These are phyloP conservation scores for Plasmodium fragile DNA, from an alignment of 169 alveolate genomes.

Conservation along the genomic window DNA sequence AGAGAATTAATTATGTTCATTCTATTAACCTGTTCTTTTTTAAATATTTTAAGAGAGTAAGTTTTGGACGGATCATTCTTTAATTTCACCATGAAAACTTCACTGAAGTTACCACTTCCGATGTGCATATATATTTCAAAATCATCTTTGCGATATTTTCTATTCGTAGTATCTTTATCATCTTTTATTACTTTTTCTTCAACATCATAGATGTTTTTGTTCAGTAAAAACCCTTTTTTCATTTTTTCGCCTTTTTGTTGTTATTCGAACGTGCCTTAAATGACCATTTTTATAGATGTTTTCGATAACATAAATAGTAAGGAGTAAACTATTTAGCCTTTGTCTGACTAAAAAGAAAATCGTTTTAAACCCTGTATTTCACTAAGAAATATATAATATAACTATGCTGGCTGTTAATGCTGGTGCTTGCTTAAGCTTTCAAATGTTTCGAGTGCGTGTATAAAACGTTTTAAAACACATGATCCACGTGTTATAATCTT, in stretches of 20 bases:
- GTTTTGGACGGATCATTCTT: constrained; percentile 80
- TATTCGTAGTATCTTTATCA: constrained; percentile 22
- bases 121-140: constrained; percentile 85
- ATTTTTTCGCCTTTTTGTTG: constrained; percentile 41
- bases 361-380: not conserved
- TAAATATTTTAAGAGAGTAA: constrained; percentile 87
- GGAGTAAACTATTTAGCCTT: not conserved
- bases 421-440: not conserved
- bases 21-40: constrained; percentile 82
- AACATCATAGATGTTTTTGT: constrained; percentile 54
- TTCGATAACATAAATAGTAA: constrained; percentile 16
- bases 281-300: not conserved
- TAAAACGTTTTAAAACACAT: not conserved
- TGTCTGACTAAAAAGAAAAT: constrained; percentile 28
- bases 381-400: not conserved
- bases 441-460: not conserved
- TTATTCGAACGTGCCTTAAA: not conserved
- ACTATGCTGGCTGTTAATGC: constrained; percentile 1
- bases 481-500: constrained; percentile 8
- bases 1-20: constrained; percentile 80
- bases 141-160: constrained; percentile 81
- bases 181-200: constrained; percentile 50
- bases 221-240: constrained; percentile 68
- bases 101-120: constrained; percentile 88
- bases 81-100: constrained; percentile 87